These are phyloP conservation scores for Davidsoniella neocaledoniae DNA, from an alignment of 2,329 filamentous ascomycete genomes.

Conservation along the genomic window DNA sequence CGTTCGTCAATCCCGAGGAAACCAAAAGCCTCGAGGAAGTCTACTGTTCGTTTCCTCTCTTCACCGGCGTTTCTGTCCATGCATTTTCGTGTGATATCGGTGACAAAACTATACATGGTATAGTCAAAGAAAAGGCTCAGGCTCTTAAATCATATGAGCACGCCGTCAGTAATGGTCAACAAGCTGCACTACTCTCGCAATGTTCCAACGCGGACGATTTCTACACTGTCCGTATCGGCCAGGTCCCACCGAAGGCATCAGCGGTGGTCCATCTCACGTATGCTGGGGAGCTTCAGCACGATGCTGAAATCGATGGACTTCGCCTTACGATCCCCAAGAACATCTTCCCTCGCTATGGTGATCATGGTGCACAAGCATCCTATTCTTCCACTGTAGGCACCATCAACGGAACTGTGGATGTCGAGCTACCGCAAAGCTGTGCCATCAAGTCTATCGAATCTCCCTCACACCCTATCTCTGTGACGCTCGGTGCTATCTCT, in stretches of 20 bases:
- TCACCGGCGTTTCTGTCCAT: slow-evolving; percentile 54
- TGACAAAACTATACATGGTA: slow-evolving; percentile 40
- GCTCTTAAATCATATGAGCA: slow-evolving; percentile 42
- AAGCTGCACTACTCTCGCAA: slow-evolving; percentile 50
- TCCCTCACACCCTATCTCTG: slow-evolving; percentile 49
- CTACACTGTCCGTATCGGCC: slow-evolving; percentile 51
- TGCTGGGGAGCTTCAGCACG: slow-evolving; percentile 55
- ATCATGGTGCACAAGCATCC: neutral
- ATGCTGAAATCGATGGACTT: slow-evolving; percentile 48
- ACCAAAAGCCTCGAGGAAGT: slow-evolving; percentile 25
- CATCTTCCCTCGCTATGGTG: slow-evolving; percentile 51
- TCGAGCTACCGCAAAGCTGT: slow-evolving; percentile 32
- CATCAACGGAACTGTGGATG: slow-evolving; percentile 20
- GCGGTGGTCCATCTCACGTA: slow-evolving; percentile 47
- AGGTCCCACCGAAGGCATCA: slow-evolving; percentile 40
- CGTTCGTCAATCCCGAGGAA: slow-evolving; percentile 38
- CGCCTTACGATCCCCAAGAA: slow-evolving; percentile 51
- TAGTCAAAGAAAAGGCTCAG: slow-evolving; percentile 48
- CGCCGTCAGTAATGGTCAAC: slow-evolving; percentile 40
- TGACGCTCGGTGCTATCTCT: slow-evolving; percentile 45
- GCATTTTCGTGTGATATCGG: slow-evolving; percentile 49
- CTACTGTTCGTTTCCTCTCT: slow-evolving; percentile 53
- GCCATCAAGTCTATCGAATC: slow-evolving; percentile 47
- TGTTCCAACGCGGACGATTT: slow-evolving; percentile 42
- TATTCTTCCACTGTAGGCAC: neutral